Conservation (phyloP, 257 asterid genomes). For the Nicotiana knightiana region DNA sequence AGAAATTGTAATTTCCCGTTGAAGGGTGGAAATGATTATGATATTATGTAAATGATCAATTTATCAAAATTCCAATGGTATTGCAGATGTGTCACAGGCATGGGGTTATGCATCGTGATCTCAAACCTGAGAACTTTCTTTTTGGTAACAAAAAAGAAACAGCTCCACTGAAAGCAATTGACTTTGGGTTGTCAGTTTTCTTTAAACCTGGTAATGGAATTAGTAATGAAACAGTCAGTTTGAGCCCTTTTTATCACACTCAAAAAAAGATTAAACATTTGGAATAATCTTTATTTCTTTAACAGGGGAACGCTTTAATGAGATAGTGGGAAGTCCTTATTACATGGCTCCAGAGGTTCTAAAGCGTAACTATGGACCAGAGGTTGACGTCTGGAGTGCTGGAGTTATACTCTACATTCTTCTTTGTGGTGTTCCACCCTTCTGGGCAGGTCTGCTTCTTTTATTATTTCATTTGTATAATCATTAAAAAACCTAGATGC, state of each 20-base stretch:
- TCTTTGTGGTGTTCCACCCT: slow-evolving; percentile 76
- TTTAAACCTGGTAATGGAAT: slow-evolving; percentile 52
- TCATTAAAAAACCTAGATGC: not conserved
- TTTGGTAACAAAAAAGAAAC: slow-evolving; percentile 61
- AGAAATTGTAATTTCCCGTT: not conserved
- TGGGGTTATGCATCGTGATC: slow-evolving; percentile 68
- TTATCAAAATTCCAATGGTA: not conserved
- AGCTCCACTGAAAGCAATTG: slow-evolving; percentile 55
- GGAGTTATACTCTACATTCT: slow-evolving; percentile 67
- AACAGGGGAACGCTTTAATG: slow-evolving; percentile 47
- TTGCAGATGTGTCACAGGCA: slow-evolving; percentile 52
- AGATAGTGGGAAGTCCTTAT: slow-evolving; percentile 68
- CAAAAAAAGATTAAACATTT: not conserved
- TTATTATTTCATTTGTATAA: not conserved
- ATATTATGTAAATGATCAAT: not conserved
- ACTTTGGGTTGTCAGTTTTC: slow-evolving; percentile 61
- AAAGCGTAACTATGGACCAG: slow-evolving; percentile 65
- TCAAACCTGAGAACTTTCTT: slow-evolving; percentile 66
- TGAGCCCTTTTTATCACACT: not conserved
- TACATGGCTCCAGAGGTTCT: slow-evolving; percentile 76
- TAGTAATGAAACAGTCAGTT: not conserved
- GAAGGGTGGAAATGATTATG: not conserved
- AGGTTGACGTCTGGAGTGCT: slow-evolving; percentile 73
- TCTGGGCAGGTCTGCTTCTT: slow-evolving; percentile 61
- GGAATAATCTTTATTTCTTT: not conserved